Evolutionary conservation across 164 flowering plant genomes (phyloP), one percentile per base, ranked within the genome.

Genomic region (Stephania japonica): DNA sequence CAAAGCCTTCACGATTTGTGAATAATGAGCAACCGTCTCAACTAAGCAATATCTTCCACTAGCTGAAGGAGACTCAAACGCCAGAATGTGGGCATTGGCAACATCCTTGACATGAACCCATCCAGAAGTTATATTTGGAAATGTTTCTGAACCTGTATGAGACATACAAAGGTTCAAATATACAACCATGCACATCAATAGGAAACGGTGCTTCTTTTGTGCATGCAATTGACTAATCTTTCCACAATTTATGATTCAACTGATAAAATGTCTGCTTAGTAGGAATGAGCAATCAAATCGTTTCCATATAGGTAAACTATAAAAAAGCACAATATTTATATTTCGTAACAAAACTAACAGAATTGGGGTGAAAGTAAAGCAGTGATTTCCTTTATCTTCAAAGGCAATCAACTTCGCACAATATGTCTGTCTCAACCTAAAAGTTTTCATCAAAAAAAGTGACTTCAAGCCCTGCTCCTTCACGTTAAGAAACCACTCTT

Each of bases 91-190:
- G 23, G 93, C 91, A 42, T 67, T 56, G 11, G 86, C 91, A 47
- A 89, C 90, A 85, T 89, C 89, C 81, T 79, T 85, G 23, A 87
- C 88, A 75, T 83, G 66, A 63, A 88, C 83, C 86, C 85, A 88
- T 72, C 85, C 85, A 56, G 78, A 75, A 13, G 80, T 47, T 19
- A 72, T 8, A 80, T 83, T 84, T 7, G 76, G 81, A 71, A 68
- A 84, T 64, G 88, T 81, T 14, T 81, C 67, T 0, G 83, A 59
- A 62, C 87, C 93, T 83, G 77, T 68, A 72, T 13, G 13, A 43
- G 6, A 42, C 1, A 1, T 56, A 19, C 2, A 6, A 21, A 7
- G 19, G 23, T 2, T 56, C 1, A 69, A 65, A 65, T 14, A 1
- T 16, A 3, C 16, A 44, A 32, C 38, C 38, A 0, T 32, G 38